Evolutionary conservation across 2,329 filamentous ascomycete genomes (phyloP).

Genomic region (Laburnicola sp.): DNA sequence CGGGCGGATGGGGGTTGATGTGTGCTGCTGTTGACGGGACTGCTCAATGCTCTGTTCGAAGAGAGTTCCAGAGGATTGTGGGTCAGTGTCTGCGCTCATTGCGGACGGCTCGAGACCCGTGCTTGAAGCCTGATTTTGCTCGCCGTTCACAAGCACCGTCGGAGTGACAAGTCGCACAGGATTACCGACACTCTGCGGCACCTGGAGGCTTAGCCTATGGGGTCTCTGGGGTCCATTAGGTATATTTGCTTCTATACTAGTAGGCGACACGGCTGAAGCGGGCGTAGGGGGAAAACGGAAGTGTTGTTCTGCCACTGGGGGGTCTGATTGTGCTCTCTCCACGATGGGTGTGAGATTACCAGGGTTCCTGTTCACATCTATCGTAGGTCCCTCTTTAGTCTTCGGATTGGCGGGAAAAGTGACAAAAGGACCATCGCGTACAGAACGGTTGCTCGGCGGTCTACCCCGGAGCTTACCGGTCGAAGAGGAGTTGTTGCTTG

Average conservation of each 20-base stretch:
- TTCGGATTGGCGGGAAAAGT: constrained; percentile 67
- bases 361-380: constrained; percentile 50
- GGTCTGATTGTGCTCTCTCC: constrained; percentile 47
- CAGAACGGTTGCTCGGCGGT: constrained; percentile 73
- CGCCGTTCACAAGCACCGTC: constrained; percentile 58
- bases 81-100: constrained; percentile 23
- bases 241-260: constrained; percentile 27
- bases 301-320: constrained; percentile 40
- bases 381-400: constrained; percentile 52
- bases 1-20: constrained; percentile 25
- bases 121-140: constrained; percentile 37
- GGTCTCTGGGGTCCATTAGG: constrained; percentile 45
- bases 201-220: constrained; percentile 62
- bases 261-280: constrained; percentile 42
- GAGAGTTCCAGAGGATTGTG: constrained; percentile 21
- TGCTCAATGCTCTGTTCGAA: constrained; percentile 22
- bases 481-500: constrained; percentile 63
- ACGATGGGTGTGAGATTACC: constrained; percentile 49
- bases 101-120: constrained; percentile 29
- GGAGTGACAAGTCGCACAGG: constrained; percentile 66
- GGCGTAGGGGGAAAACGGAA: constrained; percentile 47
- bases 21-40: constrained; percentile 25
- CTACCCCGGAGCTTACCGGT: constrained; percentile 76
- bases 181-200: constrained; percentile 63
- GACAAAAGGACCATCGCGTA: constrained; percentile 67